Evolutionary conservation across 495 filamentous ascomycete species (phyloP).

Genomic region (Immersiella caudata): DNA sequence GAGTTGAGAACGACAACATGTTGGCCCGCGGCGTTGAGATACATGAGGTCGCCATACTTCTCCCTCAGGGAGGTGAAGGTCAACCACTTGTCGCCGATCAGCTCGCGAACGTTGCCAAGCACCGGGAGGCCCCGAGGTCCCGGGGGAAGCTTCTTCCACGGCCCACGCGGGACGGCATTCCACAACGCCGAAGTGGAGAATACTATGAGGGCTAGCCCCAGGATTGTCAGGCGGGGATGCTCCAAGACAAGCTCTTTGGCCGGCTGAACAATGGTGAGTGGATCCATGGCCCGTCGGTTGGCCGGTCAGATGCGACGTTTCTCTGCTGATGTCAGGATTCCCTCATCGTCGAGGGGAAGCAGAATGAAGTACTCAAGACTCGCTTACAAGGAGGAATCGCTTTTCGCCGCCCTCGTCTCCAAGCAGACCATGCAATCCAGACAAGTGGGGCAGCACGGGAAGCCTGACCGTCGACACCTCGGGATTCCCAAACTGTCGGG

Average conservation of each 20-base stretch:
- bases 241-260: slow-evolving; percentile 3
- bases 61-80: slow-evolving; percentile 5
- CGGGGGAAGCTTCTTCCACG: slow-evolving; percentile 1
- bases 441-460: not conserved
- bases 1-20: slow-evolving; percentile 2
- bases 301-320: not conserved
- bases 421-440: not conserved
- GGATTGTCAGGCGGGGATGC: not conserved
- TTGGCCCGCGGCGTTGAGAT: slow-evolving; percentile 4
- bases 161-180: not conserved
- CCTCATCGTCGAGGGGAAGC: not conserved
- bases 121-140: not conserved
- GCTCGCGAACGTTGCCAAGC: slow-evolving; percentile 1
- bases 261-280: not conserved
- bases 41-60: slow-evolving; percentile 8
- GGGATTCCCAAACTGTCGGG: not conserved
- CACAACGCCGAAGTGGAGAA: not conserved
- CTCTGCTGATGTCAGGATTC: not conserved
- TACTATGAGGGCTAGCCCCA: not conserved
- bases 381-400: not conserved
- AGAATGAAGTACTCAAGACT: not conserved
- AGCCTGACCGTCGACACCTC: not conserved
- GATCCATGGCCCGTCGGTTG: not conserved
- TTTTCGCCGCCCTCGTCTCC: not conserved
- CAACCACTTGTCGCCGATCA: slow-evolving; percentile 6